A percentile compares a stretch with the other conserved stretches of the same genome.
phyloP scores from a whole-genome alignment of 1,284 basidiomycete species.

The Exsudoporus floridanus region DNA sequence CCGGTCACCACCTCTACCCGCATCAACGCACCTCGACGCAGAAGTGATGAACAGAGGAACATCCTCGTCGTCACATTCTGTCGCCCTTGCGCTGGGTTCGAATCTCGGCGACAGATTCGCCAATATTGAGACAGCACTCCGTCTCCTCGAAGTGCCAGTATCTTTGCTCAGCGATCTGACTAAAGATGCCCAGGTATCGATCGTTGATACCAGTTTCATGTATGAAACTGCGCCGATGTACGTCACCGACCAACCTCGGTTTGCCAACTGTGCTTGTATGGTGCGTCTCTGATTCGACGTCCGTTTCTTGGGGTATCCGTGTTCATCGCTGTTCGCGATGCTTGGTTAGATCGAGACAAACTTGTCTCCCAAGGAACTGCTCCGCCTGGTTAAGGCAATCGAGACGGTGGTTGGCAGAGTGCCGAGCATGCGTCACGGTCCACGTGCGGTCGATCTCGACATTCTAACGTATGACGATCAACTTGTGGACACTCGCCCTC shows the following conservation, averaged over 20 bases:
- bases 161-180: conserved; percentile 25
- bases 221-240: conserved; percentile 98
- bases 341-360: conserved; percentile 50
- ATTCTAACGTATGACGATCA: conserved; percentile 78
- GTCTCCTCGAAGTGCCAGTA: conserved; percentile 22
- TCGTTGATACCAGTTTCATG: conserved; percentile 85
- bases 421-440: conserved; percentile 54
- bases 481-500: conserved; percentile 58
- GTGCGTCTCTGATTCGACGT: conserved; percentile 40
- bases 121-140: conserved; percentile 62
- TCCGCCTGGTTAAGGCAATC: conserved; percentile 72
- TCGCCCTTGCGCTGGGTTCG: conserved; percentile 82
- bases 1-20: background rate
- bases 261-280: conserved; percentile 89
- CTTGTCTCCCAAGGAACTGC: conserved; percentile 60
- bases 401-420: conserved; percentile 81
- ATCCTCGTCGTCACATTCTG: conserved; percentile 41
- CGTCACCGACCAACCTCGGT: conserved; percentile 83
- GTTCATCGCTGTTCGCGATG: conserved; percentile 17
- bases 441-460: conserved; percentile 81
- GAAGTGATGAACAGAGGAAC: background rate
- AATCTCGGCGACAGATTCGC: conserved; percentile 87
- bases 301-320: background rate
- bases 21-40: background rate
- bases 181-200: conserved; percentile 35